phyloP scores from a whole-genome alignment of 305 asterid species.

The Fraxinus dipetala region DNA sequence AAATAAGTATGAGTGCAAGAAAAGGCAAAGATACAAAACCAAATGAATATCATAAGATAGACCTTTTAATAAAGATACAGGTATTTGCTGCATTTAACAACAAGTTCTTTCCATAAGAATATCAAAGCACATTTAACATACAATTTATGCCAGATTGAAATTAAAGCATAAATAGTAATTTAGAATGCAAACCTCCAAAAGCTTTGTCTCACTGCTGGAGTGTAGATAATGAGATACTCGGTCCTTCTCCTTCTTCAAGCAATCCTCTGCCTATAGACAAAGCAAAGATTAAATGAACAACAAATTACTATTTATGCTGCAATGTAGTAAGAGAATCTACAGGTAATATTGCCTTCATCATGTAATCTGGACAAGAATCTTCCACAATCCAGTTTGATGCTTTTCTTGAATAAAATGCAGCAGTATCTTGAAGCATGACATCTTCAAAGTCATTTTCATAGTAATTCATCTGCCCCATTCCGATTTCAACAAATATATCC shows the following conservation, averaged over 20 bases:
- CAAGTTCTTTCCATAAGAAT: background rate
- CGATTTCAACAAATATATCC: constrained; percentile 46
- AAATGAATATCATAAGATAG: background rate
- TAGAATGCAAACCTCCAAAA: constrained; percentile 46
- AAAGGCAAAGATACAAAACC: background rate
- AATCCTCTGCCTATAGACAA: constrained; percentile 45
- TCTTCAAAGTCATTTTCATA: constrained; percentile 49
- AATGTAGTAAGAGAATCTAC: background rate
- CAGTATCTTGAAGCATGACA: constrained; percentile 38
- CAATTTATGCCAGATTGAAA: background rate
- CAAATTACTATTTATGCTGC: background rate
- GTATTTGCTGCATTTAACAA: background rate
- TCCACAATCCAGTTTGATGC: constrained; percentile 55
- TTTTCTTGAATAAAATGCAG: constrained; percentile 50
- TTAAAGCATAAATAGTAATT: background rate
- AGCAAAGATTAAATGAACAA: background rate
- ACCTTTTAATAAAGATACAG: background rate
- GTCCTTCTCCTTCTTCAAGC: constrained; percentile 50
- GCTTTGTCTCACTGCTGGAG: constrained; percentile 42
- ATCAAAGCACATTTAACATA: background rate
- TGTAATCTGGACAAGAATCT: constrained; percentile 58
- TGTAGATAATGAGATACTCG: constrained; percentile 52
- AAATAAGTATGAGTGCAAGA: background rate
- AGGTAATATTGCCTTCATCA: constrained; percentile 41
- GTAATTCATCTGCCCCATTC: constrained; percentile 35